Percentiles rank a stretch among this genome's conserved stretches.
Evolutionary conservation across 495 filamentous ascomycete species (phyloP).

Genomic region (Chaetomium fimeti): DNA sequence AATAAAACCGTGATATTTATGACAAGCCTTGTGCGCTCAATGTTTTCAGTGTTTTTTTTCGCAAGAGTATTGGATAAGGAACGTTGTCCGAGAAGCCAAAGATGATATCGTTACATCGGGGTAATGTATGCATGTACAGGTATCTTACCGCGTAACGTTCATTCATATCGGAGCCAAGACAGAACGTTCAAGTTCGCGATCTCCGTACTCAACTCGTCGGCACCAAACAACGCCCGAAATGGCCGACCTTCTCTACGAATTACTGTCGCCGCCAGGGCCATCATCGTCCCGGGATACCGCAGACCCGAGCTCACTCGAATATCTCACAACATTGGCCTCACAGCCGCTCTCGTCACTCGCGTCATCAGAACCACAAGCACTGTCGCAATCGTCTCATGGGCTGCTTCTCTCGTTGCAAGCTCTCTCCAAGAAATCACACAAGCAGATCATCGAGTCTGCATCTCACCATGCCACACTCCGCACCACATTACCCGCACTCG

Average conservation of each 20-base stretch:
- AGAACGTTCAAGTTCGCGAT: no score
- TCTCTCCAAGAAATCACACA: conserved; percentile 89
- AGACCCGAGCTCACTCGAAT: conserved; percentile 74
- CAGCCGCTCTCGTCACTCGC: conserved; percentile 72
- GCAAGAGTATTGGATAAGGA: no score
- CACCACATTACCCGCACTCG: conserved; percentile 64
- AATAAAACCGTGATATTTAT: no score
- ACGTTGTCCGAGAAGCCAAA: no score
- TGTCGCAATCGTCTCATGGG: conserved; percentile 76
- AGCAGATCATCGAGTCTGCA: conserved; percentile 77
- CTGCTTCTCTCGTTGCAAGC: conserved; percentile 83
- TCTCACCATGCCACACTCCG: conserved; percentile 71
- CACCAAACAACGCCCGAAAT: conserved; percentile 19
- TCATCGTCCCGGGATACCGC: conserved; percentile 30
- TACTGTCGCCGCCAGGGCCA: conserved; percentile 28
- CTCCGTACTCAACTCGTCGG: no score
- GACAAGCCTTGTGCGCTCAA: no score
- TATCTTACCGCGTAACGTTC: no score
- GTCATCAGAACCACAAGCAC: conserved; percentile 72
- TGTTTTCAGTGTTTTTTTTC: no score
- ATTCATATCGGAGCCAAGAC: no score
- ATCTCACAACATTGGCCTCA: conserved; percentile 77
- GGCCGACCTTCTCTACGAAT: conserved; percentile 40
- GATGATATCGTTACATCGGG: no score
- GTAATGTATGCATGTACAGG: no score